Base-by-base conservation (phyloP, 495 filamentous ascomycete species). In the Penicillium dipodomyicola region DNA sequence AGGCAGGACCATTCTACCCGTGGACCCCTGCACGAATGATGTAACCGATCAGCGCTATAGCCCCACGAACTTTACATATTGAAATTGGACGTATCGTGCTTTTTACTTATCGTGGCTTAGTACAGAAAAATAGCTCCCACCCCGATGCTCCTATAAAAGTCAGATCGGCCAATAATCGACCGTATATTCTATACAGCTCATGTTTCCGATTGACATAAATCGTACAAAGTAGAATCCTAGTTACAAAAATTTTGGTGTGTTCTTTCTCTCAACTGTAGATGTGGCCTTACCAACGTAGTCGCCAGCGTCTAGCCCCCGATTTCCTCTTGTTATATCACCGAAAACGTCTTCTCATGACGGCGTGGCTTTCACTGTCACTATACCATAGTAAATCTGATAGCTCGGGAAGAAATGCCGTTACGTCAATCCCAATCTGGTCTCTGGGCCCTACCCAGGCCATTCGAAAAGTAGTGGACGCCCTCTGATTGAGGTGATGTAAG, bases 361-460 rank as follows among this genome's bases (percentile, higher is more conserved):
- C 3, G 60, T 59, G 57, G 52, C 52, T 60, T 50, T 49, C 23
- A 29, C 35, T 30, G 14, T 11, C n/a, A 19, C 23, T n/a, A 17
- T n/a, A 17, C 17, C 33, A n/a, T 7, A 37, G 35, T 39, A 8
- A 14, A 33, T 33, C 11, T 12, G 11, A 39, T 17, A 29, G 6
- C 35, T 39, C 10, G 12, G 43, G 52, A 19, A 20, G 14, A 15
- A 25, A 20, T 1, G 22, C 22, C 12, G 22, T 27, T n/a, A 7
- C 42, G 5, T 45, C 6, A 25, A 12, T 22, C 23, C 11, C 23
- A 11, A 43, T 12, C 23, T 43, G 9, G 20, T 5, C 7, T 12
- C 23, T 23, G 3, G 41, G 15, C 33, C 27, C 7, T 29, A 29
- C 14, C 33, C n/a, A 35, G n/a, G 20, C 29, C 29, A 9, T 30